phyloP scores from a whole-genome alignment of 352 stramenopile species.

The Pythium periplocum region DNA sequence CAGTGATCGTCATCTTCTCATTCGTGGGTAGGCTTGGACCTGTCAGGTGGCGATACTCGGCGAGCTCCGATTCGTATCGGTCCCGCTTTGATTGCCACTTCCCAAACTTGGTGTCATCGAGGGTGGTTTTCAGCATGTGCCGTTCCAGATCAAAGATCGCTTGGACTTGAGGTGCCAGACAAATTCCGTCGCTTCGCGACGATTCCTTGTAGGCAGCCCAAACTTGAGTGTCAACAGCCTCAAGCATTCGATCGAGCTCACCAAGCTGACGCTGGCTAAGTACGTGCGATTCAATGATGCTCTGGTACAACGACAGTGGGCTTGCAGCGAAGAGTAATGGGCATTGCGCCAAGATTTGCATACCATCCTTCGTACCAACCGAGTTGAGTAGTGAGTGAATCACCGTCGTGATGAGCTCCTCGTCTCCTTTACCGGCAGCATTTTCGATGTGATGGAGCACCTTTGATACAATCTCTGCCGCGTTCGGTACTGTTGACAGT shows the following conservation, averaged over 20 bases:
- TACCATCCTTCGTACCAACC: slow-evolving; percentile 41
- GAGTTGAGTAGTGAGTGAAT: slow-evolving; percentile 70
- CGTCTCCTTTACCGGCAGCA: slow-evolving; percentile 25
- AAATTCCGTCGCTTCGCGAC: slow-evolving; percentile 36
- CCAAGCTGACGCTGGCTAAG: slow-evolving; percentile 60
- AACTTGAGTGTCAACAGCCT: slow-evolving; percentile 76
- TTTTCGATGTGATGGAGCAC: slow-evolving; percentile 51
- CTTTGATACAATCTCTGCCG: slow-evolving; percentile 32
- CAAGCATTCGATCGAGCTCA: slow-evolving; percentile 66
- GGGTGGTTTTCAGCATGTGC: slow-evolving; percentile 25
- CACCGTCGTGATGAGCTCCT: slow-evolving; percentile 48
- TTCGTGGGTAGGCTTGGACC: background rate
- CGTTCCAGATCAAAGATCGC: slow-evolving; percentile 68
- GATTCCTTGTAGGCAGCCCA: slow-evolving; percentile 77
- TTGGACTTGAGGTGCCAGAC: slow-evolving; percentile 63
- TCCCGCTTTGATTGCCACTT: slow-evolving; percentile 49
- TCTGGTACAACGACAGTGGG: slow-evolving; percentile 71
- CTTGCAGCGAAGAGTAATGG: slow-evolving; percentile 59
- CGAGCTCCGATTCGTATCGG: slow-evolving; percentile 39
- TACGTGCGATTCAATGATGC: slow-evolving; percentile 65
- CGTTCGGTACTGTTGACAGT: slow-evolving; percentile 15
- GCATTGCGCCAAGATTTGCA: slow-evolving; percentile 54
- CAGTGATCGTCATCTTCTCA: background rate
- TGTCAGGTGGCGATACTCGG: slow-evolving; percentile 3
- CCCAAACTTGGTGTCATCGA: slow-evolving; percentile 43